phyloP scores from a whole-genome alignment of 257 asterid genomes.

The Penstemon barbatus region DNA sequence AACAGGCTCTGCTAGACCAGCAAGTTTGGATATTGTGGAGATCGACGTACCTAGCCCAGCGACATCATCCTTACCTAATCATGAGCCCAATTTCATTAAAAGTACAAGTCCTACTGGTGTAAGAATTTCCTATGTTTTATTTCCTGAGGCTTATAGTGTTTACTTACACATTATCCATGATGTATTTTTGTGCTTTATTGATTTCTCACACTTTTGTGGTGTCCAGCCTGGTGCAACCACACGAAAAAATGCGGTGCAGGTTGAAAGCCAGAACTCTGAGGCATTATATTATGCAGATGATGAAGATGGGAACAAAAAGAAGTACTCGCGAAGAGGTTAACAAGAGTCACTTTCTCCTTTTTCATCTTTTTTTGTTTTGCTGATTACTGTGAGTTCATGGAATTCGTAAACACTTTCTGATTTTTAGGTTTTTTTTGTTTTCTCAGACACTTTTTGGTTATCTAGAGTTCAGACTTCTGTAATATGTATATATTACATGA shows the following conservation, averaged over 20 bases:
- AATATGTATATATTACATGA: too few relatives aligned
- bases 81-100: slow-evolving; percentile 51
- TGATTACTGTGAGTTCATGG: not conserved
- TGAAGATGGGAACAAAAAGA: slow-evolving; percentile 77
- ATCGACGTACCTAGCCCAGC: slow-evolving; percentile 59
- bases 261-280: slow-evolving; percentile 45
- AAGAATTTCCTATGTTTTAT: not conserved
- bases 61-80: slow-evolving; percentile 57
- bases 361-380: not conserved
- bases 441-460: too few relatives aligned
- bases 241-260: slow-evolving; percentile 58
- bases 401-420: not conserved
- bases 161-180: not conserved
- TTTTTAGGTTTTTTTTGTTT: not conserved
- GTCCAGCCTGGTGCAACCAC: slow-evolving; percentile 85
- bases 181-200: too few relatives aligned
- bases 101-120: too few relatives aligned
- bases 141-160: too few relatives aligned
- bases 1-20: slow-evolving; percentile 27
- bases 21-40: slow-evolving; percentile 49
- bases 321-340: slow-evolving; percentile 88
- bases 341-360: not conserved
- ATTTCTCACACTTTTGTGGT: slow-evolving; percentile 22
- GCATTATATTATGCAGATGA: slow-evolving; percentile 77
- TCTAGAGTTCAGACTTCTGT: too few relatives aligned